Evolutionary conservation across 495 filamentous ascomycete genomes (phyloP), one percentile per base, ranked within the genome.

Genomic region (Apodospora peruviana): DNA sequence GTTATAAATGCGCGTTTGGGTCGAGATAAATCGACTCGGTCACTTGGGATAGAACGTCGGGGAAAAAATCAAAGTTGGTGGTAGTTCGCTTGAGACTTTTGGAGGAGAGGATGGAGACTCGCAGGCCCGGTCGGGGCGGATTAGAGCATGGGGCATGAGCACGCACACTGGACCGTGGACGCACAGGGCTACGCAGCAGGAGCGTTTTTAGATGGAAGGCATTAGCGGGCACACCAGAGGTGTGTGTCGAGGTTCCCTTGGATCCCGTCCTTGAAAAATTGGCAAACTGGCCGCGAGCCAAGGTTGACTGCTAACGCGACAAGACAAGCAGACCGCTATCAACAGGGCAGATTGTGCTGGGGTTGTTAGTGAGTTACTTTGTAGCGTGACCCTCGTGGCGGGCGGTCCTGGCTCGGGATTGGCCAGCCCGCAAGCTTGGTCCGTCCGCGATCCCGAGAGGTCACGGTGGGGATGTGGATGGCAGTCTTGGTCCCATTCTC

Each of bases 31-130:
- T 64, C 49, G 56, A 48, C 47, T 51, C 46, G 40, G 34, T 32
- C 23, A 39, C 24, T 54, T 56, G 44, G 49, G 59, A 60, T 39
- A 55, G 49, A 58, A 45, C 25, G 59, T 49, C 55, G 47, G 51
- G 43, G 53, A 56, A 62, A 66, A 50, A 52, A 49, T 53, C 47
- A 35, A 40, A 51, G 60, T 61, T 53, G 47, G 55, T 45, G 52
- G 53, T 50, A 51, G 50, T 53, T 53, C 43, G 55, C 55, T 58
- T 52, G 56, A 55, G 57, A 61, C 50, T 56, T 59, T 56, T 56
- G 62, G 56, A 61, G 60, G 53, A 55, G 52, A 48, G 44, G 55
- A 38, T 22, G 11, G 21, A 14, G 42, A 38, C 36, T 9, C 8
- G 36, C 9, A 5, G 42, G 51, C 48, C 54, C n/a, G 24, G 34